A percentile compares a stretch with the other conserved stretches of the same genome.
These are phyloP conservation scores for Zygnema circumcarinatum DNA, from an alignment of 139 green algal genomes.

Conservation along the genomic window DNA sequence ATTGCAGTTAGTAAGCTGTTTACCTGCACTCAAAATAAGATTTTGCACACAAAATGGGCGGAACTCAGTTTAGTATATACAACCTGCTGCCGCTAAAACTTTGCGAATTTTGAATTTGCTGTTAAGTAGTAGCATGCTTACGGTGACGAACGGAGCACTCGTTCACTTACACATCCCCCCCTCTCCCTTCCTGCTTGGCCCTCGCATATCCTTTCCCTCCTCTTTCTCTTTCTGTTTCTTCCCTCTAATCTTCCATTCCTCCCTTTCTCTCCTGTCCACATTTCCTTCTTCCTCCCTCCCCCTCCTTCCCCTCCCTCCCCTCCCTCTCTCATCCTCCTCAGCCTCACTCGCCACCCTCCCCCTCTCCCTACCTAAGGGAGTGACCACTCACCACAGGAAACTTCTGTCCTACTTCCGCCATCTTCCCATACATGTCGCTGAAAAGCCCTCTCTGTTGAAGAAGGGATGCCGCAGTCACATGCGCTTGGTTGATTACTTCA, in stretches of 20 bases:
- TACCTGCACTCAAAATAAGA: background rate
- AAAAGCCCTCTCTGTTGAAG: background rate
- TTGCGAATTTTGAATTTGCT: constrained; percentile 49
- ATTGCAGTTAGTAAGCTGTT: constrained; percentile 61
- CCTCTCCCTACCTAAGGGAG: background rate
- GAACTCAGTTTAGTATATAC: constrained; percentile 77
- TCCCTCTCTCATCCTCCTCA: too few species aligned
- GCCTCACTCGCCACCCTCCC: background rate
- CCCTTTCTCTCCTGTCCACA: background rate
- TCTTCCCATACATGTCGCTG: background rate
- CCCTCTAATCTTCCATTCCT: too few species aligned
- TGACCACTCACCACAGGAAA: background rate
- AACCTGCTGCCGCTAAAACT: constrained; percentile 70
- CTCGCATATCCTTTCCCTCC: background rate
- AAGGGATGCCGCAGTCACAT: background rate
- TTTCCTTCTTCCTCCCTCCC: background rate
- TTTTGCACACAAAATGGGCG: too few species aligned
- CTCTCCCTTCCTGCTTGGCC: background rate
- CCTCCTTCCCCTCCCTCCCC: background rate
- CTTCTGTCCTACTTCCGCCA: background rate
- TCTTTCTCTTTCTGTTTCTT: constrained; percentile 1
- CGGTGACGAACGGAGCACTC: background rate
- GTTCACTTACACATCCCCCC: background rate
- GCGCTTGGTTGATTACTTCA: background rate
- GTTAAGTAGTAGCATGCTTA: too few species aligned